Base-by-base conservation (phyloP, 1,284 basidiomycete genomes). In the Ceratobasidium sp. region DNA sequence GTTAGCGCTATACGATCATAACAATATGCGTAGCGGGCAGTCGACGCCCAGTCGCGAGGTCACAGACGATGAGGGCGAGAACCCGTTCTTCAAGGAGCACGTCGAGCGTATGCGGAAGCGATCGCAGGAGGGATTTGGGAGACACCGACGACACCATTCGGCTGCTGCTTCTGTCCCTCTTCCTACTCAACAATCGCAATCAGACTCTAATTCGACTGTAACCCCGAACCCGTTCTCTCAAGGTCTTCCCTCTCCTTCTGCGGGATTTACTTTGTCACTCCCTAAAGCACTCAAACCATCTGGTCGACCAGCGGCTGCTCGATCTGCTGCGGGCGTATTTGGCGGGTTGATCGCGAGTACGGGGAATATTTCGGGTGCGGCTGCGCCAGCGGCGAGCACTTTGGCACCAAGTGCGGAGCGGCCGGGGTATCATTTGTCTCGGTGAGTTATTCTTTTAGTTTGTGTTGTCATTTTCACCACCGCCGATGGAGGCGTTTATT, bases 321-420 rank as follows among this genome's bases (percentile, higher is more conserved):
- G 85, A 57, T 87, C 83, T 73, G 86, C 83, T 7, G 91, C 85
- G 0, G 91, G 92, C 4, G 91, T 91, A 0, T 87, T 93, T 77
- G 92, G 91, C 13, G 87, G 89, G 7, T 84, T 94, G 55, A 88
- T 94, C 49, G 88, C 91, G 28, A 89, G 87, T 74, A 90, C 92
- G 0, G 89, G 88, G 1, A 90, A 89, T 75, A 81, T 89, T 38
- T 82, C 82, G 13, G 89, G 88, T 28, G 83, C 83, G 1, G 90
- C 89, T 3, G 86, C 89, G 0, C 91, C 91, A 0, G 77, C 79
- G 3, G 80, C 83, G 8, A 85, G 85, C 23, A 83, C 83, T 26
- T 82, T 94, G 21, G 89, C 87, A 23, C 90, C 92, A 9, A 86
- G 89, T 71, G 82, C 89, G n/a, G 87, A 87, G 77, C 82, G 88